These are phyloP conservation scores for Bipolaris cookei DNA, from an alignment of 2,329 filamentous ascomycete genomes.

Conservation along the genomic window DNA sequence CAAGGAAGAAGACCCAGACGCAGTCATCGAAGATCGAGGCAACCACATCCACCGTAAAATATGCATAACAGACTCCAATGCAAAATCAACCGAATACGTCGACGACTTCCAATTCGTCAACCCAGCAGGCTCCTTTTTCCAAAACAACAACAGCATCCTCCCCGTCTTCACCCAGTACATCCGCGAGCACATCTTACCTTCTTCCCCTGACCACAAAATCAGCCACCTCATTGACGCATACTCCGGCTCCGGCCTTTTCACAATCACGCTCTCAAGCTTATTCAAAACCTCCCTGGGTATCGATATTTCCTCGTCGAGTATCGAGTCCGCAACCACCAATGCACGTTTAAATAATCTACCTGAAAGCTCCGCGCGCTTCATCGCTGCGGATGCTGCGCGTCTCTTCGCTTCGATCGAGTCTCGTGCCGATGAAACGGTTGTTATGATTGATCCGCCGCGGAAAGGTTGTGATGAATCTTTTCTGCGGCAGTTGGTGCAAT, in stretches of 20 bases:
- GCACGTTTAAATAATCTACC: conserved; percentile 76
- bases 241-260: conserved; percentile 96
- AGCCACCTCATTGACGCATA: conserved; percentile 96
- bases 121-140: conserved; percentile 94
- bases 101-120: conserved; percentile 86
- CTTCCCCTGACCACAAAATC: conserved; percentile 53
- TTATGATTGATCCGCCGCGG: conserved; percentile 95
- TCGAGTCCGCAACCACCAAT: conserved; percentile 79
- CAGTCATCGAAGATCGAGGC: conserved; percentile 62
- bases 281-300: conserved; percentile 85
- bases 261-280: conserved; percentile 83
- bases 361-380: conserved; percentile 74
- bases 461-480: conserved; percentile 93
- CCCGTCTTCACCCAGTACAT: conserved; percentile 86
- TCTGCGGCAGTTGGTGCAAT: conserved; percentile 77
- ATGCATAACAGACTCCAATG: conserved; percentile 86
- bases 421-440: conserved; percentile 79
- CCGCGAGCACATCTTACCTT: conserved; percentile 74
- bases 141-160: conserved; percentile 99
- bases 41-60: conserved; percentile 78
- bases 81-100: conserved; percentile 84
- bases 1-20: conserved; percentile 45
- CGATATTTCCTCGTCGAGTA: conserved; percentile 82
- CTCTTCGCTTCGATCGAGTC: conserved; percentile 81
- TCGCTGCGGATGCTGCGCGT: conserved; percentile 83